These are phyloP conservation scores for Dichomitus squalens DNA, from an alignment of 1,284 basidiomycete species.

Conservation along the genomic window DNA sequence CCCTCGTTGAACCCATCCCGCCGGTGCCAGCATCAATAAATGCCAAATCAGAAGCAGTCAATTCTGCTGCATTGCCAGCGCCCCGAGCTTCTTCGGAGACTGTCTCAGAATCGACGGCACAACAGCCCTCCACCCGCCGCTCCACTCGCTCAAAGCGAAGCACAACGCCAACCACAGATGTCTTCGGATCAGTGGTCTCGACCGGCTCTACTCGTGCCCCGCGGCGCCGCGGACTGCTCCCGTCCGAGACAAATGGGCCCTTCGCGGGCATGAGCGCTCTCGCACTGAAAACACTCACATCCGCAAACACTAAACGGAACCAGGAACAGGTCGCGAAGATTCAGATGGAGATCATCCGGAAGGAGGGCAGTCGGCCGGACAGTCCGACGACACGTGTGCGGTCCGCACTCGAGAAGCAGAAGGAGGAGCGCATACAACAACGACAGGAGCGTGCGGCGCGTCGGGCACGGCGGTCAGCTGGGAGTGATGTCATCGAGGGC, in stretches of 20 bases:
- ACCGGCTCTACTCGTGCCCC: conserved; percentile 34
- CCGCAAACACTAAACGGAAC: conserved; percentile 69
- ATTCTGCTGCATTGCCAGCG: neutral
- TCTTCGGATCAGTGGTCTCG: conserved; percentile 37
- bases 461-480: conserved; percentile 53
- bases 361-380: conserved; percentile 72
- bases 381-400: conserved; percentile 78
- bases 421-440: conserved; percentile 64
- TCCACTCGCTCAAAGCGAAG: conserved; percentile 55
- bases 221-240: conserved; percentile 37
- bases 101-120: neutral
- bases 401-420: conserved; percentile 70
- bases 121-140: conserved; percentile 34
- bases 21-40: neutral
- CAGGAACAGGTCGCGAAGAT: conserved; percentile 63
- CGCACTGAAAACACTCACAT: conserved; percentile 69
- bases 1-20: neutral
- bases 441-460: conserved; percentile 69
- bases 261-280: conserved; percentile 67
- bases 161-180: conserved; percentile 39
- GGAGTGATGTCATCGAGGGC: conserved; percentile 29
- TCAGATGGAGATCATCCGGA: conserved; percentile 69
- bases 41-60: neutral
- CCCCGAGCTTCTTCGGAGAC: neutral
- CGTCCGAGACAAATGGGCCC: conserved; percentile 41